Percentiles rank a stretch among this genome's conserved stretches.
Evolutionary conservation across 176 grass and related monocot genomes (phyloP).

Genomic region (Ananas comosus): DNA sequence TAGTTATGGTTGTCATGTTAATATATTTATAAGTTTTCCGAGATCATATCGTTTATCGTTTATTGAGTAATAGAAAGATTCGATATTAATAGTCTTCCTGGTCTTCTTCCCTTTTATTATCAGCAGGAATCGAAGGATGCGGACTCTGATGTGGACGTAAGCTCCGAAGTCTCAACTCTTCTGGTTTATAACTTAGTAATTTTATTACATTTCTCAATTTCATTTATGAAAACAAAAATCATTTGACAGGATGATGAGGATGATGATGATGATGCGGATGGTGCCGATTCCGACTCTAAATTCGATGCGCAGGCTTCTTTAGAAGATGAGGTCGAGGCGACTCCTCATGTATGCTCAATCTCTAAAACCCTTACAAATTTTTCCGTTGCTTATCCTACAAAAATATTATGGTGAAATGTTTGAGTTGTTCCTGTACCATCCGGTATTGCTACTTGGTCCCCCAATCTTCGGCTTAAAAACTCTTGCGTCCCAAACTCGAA

Average conservation of each 20-base stretch:
- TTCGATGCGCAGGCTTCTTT: not conserved
- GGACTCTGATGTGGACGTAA: constrained; percentile 14
- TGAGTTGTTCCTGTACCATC: no score
- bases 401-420: no score
- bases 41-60: no score
- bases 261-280: constrained; percentile 8
- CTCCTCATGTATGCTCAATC: constrained; percentile 7
- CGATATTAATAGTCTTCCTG: not conserved
- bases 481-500: no score
- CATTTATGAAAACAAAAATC: no score
- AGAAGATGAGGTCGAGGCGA: constrained; percentile 1
- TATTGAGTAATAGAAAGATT: not conserved
- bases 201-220: not conserved
- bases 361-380: not conserved
- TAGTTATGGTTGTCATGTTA: no score
- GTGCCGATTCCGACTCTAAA: not conserved
- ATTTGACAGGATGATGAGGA: constrained; percentile 6
- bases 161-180: not conserved
- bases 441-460: no score
- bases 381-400: no score
- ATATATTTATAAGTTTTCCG: no score
- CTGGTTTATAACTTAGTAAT: not conserved
- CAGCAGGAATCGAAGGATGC: constrained; percentile 12
- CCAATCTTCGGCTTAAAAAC: no score
- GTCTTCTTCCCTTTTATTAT: not conserved